These are phyloP conservation scores for Dictyostelium brefeldianum DNA, from an alignment of 78 protist species.

Conservation along the genomic window DNA sequence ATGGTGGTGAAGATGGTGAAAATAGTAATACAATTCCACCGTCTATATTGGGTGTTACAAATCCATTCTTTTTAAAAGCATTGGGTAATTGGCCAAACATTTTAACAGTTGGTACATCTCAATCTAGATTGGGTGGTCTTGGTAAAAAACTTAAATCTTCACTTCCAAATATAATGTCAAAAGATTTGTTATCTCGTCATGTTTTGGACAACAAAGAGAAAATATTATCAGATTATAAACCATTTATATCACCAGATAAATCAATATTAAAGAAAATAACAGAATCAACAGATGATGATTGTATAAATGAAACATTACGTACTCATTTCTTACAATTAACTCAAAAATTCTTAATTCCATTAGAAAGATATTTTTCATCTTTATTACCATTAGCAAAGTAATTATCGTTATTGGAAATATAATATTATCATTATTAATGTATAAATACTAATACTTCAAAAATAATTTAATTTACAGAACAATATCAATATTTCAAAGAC, in stretches of 20 bases:
- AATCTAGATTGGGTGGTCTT: constrained; percentile 37
- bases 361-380: constrained; percentile 83
- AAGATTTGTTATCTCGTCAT: constrained; percentile 26
- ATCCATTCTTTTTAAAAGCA: constrained; percentile 87
- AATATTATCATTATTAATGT: not conserved
- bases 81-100: constrained; percentile 87
- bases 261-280: constrained; percentile 46
- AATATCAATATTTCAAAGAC: constrained; percentile 75
- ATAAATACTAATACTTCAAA: no score
- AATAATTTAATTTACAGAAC: constrained; percentile 31
- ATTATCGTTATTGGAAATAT: not conserved
- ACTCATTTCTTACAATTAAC: constrained; percentile 67
- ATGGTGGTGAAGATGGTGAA: not conserved
- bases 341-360: constrained; percentile 77
- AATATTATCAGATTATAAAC: constrained; percentile 48
- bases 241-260: constrained; percentile 57
- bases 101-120: constrained; percentile 38
- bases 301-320: constrained; percentile 59
- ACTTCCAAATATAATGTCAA: constrained; percentile 36
- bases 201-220: constrained; percentile 43
- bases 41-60: constrained; percentile 86
- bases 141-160: constrained; percentile 36
- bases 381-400: constrained; percentile 83
- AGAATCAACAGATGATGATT: not conserved
- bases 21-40: constrained; percentile 31